A percentile compares a stretch with the other conserved stretches of the same genome.
Conservation (phyloP, 257 asterid species). For the Galeopsis tetrahit region DNA sequence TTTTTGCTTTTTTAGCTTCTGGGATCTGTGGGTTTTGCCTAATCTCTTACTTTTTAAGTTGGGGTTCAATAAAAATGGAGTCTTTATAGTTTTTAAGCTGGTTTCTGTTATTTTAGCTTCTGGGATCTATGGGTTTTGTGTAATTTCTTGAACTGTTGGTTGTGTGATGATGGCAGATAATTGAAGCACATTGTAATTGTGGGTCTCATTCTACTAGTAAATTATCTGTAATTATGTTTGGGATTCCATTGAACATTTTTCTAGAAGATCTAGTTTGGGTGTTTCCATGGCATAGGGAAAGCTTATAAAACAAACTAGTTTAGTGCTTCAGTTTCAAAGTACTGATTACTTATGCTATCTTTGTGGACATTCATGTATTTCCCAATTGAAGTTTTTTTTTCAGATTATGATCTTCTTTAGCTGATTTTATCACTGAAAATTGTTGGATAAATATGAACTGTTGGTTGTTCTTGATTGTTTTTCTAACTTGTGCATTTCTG, state of each 20-base stretch:
- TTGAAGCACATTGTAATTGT: constrained; percentile 4
- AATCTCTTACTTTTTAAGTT: constrained; percentile 19
- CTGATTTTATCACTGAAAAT: not conserved
- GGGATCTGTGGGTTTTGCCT: constrained; percentile 8
- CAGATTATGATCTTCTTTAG: not conserved
- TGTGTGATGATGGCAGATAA: not conserved
- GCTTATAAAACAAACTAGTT: not conserved
- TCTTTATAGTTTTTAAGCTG: not conserved
- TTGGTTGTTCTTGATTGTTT: not conserved
- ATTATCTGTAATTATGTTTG: not conserved
- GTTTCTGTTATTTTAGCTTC: constrained; percentile 6
- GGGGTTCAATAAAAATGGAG: not conserved
- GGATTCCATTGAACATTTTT: not conserved
- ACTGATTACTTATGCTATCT: not conserved
- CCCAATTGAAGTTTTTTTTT: not conserved
- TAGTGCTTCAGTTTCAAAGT: not conserved
- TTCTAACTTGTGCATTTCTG: not conserved
- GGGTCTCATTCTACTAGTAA: not conserved
- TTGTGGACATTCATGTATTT: not conserved
- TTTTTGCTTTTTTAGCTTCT: not conserved
- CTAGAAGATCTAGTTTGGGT: not conserved
- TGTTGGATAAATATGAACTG: not conserved
- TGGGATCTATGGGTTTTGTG: constrained; percentile 7
- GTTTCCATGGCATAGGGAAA: not conserved
- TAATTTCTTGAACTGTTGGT: constrained; percentile 1